A percentile compares a stretch with the other conserved stretches of the same genome.
phyloP scores from a whole-genome alignment of 495 filamentous ascomycete species.

The Tuber brumale region DNA sequence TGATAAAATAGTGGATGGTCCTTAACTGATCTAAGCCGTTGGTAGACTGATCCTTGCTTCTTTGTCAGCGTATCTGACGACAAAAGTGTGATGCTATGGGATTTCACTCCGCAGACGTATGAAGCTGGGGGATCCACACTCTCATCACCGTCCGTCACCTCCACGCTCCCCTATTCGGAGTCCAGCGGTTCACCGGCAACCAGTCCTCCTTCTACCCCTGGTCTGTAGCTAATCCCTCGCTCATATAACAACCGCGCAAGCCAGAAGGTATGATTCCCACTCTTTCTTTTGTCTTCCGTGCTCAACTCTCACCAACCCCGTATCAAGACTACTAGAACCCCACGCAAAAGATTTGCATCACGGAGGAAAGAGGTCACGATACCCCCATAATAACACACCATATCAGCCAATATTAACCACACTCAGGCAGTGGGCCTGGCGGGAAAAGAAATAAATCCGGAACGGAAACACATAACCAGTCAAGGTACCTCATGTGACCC shows the following conservation, averaged over 20 bases:
- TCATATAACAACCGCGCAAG: background rate
- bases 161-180: constrained; percentile 3
- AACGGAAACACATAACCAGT: background rate
- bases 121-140: constrained; percentile 3
- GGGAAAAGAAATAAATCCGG: background rate
- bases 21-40: constrained; percentile 26
- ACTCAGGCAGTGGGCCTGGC: background rate
- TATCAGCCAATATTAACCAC: background rate
- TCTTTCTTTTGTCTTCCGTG: background rate
- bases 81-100: constrained; percentile 34
- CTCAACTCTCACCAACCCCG: background rate
- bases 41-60: constrained; percentile 29
- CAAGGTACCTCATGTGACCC: background rate
- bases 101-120: constrained; percentile 25
- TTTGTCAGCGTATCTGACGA: constrained; percentile 34
- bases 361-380: background rate
- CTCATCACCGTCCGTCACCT: constrained; percentile 10
- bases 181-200: constrained; percentile 16
- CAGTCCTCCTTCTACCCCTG: constrained; percentile 28
- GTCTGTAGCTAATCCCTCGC: background rate
- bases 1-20: constrained; percentile 1
- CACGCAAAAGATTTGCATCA: background rate
- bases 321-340: background rate
- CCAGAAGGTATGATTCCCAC: background rate
- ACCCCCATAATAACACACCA: background rate